Base-by-base conservation (phyloP, 192 early-diverging fungal genomes). In the Diversispora eburnea region DNA sequence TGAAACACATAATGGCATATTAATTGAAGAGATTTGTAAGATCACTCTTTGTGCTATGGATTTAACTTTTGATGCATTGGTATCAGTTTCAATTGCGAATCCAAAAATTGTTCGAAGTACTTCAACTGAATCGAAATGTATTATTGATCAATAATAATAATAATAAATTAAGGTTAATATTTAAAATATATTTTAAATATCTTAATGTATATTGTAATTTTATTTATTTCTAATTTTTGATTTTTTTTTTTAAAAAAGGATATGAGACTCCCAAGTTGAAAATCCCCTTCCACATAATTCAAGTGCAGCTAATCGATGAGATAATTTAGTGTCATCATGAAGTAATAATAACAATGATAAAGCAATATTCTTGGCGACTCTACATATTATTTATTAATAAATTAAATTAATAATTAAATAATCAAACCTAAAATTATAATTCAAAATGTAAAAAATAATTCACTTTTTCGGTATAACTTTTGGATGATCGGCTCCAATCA, bases 201-300 rank as follows among this genome's bases (percentile, higher is more conserved):
- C 2, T 33, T 33, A 33, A 33, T 33, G 25, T 33, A 33, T 33
- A 33, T 2, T 33, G 0, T 33, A 33, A 33, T 33, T 33, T 33
- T 33, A 33, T 2, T 33, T 22, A 51, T 20, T 5, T 62, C 42
- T 8, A 10, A 69, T 55, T 2, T 25, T 25, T 54, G 22, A 61
- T 48, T 6, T 39, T n/a, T n/a, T n/a, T n/a, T n/a, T n/a, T n/a
- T n/a, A n/a, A 60, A 8, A 64, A 73, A 73, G 81, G 42, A 82
- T 83, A 74, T 88, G 89, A 6, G 91, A 82, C 59, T 94, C 91
- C 91, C 91, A 94, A 0, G 79, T 78, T 46, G 81, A 54, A 79
- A 92, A 94, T 5, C 93, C 93, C 54, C 83, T 80, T 0, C 89
- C 89, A 0, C 94, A 68, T 4, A 95, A 61, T 64, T 94, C 92